Conservation (phyloP, 129 eudicot species). For the Flaveria bidentis region DNA sequence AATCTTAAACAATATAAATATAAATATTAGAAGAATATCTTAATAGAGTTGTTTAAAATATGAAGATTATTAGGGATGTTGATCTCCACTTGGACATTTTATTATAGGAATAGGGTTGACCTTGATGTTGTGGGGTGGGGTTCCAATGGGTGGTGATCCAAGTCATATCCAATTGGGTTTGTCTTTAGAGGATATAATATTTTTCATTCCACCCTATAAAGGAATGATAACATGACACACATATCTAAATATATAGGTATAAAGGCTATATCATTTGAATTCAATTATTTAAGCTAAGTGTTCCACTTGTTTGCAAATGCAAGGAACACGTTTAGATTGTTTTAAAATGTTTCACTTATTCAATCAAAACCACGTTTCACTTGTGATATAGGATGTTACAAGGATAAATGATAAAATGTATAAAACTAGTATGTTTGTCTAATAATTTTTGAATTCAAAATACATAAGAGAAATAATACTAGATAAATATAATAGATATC, state of each 20-base stretch:
- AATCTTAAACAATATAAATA: too few relatives aligned
- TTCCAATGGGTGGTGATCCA: conserved; percentile 45
- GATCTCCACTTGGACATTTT: conserved; percentile 35
- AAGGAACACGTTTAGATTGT: too few relatives aligned
- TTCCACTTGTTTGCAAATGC: conserved; percentile 16
- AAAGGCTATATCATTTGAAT: conserved; percentile 3
- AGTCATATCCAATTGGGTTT: conserved; percentile 37
- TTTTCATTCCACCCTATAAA: not conserved
- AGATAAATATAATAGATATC: too few relatives aligned
- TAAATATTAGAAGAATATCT: too few relatives aligned
- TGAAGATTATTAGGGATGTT: conserved; percentile 4
- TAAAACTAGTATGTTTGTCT: too few relatives aligned
- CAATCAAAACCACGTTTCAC: too few relatives aligned
- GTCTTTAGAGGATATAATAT: not conserved
- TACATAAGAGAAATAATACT: too few relatives aligned
- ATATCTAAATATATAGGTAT: conserved; percentile 11
- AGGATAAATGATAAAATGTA: too few relatives aligned
- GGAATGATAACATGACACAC: not conserved
- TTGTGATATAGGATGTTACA: too few relatives aligned
- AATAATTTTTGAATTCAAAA: too few relatives aligned
- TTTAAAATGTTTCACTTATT: too few relatives aligned
- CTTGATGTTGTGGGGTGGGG: conserved; percentile 32
- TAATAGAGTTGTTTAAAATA: not conserved
- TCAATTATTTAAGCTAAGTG: conserved; percentile 7
- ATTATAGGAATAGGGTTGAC: conserved; percentile 27